A percentile compares a stretch with the other conserved stretches of the same genome.
phyloP scores from a whole-genome alignment of 345 rosid species.

The Carallia brachiata region DNA sequence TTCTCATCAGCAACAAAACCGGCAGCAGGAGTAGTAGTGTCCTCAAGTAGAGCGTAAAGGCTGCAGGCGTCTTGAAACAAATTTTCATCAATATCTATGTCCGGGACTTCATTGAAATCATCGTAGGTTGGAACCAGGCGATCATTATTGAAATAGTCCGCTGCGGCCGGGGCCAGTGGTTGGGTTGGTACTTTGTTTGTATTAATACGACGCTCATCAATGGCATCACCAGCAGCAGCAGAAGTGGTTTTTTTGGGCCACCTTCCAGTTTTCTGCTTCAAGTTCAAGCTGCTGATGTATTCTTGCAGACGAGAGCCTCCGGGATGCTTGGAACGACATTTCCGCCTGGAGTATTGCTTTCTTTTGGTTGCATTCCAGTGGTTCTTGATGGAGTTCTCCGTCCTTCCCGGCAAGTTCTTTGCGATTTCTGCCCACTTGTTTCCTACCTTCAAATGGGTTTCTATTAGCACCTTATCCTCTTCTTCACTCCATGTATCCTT shows the following conservation, averaged over 20 bases:
- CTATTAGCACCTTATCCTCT: constrained; percentile 73
- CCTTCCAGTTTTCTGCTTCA: constrained; percentile 22
- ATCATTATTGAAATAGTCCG: constrained; percentile 27
- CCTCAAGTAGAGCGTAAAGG: constrained; percentile 69
- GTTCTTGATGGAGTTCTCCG: constrained; percentile 97
- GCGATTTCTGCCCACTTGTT: constrained; percentile 99
- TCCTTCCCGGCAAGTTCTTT: constrained; percentile 85
- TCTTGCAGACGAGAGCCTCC: constrained; percentile 75
- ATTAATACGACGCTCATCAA: background rate
- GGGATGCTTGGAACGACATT: constrained; percentile 71
- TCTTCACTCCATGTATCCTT: constrained; percentile 90
- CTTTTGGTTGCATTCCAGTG: constrained; percentile 99
- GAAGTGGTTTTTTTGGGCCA: too few species aligned
- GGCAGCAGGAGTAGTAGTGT: constrained; percentile 19
- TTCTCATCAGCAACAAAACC: constrained; percentile 26
- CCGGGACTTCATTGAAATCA: constrained; percentile 44
- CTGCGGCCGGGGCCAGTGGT: constrained; percentile 1
- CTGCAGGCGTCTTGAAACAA: constrained; percentile 55
- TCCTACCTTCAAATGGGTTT: constrained; percentile 75
- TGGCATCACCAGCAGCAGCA: constrained; percentile 1
- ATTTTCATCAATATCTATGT: constrained; percentile 55
- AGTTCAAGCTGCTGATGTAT: constrained; percentile 81
- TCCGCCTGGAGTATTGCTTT: constrained; percentile 79
- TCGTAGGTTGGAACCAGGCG: constrained; percentile 46
- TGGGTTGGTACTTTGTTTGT: background rate